Conservation (phyloP, 768 basidiomycete species). For the Leccinum aurantiacum region DNA sequence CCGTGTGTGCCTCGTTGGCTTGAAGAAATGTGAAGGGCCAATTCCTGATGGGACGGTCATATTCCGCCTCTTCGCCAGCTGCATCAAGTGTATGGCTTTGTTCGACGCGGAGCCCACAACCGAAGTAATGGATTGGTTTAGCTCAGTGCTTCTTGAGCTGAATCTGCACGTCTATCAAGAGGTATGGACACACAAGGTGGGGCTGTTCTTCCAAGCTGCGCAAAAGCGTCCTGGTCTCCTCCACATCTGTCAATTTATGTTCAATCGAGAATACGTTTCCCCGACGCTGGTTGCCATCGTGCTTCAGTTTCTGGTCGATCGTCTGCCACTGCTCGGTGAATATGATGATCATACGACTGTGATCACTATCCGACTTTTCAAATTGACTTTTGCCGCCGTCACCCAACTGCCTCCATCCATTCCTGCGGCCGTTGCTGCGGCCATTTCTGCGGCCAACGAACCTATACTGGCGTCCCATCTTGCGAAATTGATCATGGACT, state of each 20-base stretch:
- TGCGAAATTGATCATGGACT: conserved; percentile 92
- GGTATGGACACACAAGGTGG: conserved; percentile 92
- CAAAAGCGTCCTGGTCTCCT: conserved; percentile 77
- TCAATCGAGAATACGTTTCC: conserved; percentile 73
- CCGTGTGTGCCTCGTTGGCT: conserved; percentile 69
- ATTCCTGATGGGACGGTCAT: conserved; percentile 85
- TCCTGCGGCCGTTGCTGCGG: not conserved
- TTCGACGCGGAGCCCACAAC: conserved; percentile 72
- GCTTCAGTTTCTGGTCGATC: conserved; percentile 79
- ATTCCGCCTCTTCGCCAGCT: conserved; percentile 83
- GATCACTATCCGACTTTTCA: conserved; percentile 88
- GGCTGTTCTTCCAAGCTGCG: conserved; percentile 81
- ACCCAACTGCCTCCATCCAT: conserved; percentile 39
- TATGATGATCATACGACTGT: conserved; percentile 79
- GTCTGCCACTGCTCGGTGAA: conserved; percentile 81
- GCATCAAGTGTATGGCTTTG: conserved; percentile 79
- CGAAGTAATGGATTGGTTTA: conserved; percentile 83
- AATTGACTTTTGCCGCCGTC: conserved; percentile 92
- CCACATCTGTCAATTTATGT: conserved; percentile 81
- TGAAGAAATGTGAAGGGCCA: conserved; percentile 79
- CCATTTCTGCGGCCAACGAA: conserved; percentile 71
- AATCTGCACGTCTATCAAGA: conserved; percentile 93
- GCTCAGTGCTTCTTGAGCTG: conserved; percentile 72
- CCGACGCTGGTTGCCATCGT: conserved; percentile 86
- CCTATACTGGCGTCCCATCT: conserved; percentile 92